Base-by-base conservation (phyloP, 768 basidiomycete genomes). In the Collybiopsis confluens region DNA sequence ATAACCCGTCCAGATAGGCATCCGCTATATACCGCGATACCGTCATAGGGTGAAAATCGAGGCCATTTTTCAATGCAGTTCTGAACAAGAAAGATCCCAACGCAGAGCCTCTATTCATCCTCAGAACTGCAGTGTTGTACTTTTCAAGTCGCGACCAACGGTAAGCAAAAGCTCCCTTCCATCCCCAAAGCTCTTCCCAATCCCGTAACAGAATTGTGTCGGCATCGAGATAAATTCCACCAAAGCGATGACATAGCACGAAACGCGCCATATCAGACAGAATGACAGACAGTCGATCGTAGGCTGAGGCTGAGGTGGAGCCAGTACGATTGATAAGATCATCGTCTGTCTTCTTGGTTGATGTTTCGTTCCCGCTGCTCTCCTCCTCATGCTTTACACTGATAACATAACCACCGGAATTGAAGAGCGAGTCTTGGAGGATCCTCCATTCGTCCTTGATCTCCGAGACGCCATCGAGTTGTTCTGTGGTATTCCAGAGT, bases 211-310 rank as follows among this genome's bases (percentile, higher is more conserved):
- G 78, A 61, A 98, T 79, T 2, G 92, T 95, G 64, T 97, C 95
- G 2, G 95, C 92, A 61, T 97, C 95, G 49, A 98, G 81, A 64
- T 96, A 97, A 56, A 94, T 87, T 2, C 95, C 95, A 21, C 95
- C 95, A 64, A 90, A 97, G 6, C 92, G 87, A 67, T 97, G 91
- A 51, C 90, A 92, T 10, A 98, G 77, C 46, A 97, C 83, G 71
- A 97, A 98, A n/a, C 95, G 88, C 20, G 92, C 95, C 87, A 96
- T 91, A 68, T 97, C 94, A 8, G 92, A 94, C 33, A 97, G 76
- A 58, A 96, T 93, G 65, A 95, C 92, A 11, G 90, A 92, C 28
- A 96, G 75, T 26, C 91, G 80, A 68, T 98, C 94, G 67, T 97
- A 98, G 24, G 90, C 87, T 15, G 81, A 80, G 21, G 87, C 83